Evolutionary conservation across 169 alveolate species (phyloP).

Genomic region (Cryptosporidium tyzzeri): DNA sequence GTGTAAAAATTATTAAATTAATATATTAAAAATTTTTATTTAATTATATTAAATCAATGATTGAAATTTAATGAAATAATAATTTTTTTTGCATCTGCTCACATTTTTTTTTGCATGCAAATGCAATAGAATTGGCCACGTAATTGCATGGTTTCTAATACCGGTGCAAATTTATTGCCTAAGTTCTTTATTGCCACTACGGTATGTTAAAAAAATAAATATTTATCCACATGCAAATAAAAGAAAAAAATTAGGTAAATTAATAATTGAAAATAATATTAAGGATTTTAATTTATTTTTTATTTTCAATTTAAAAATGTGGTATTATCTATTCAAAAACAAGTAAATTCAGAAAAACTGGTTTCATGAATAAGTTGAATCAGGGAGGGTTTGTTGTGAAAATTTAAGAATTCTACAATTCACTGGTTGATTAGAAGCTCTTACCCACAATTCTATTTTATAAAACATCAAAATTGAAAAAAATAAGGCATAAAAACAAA

Average conservation of each 20-base stretch:
- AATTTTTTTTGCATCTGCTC: background rate
- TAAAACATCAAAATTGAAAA: background rate
- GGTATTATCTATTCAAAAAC: background rate
- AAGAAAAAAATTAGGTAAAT: background rate
- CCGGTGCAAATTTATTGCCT: background rate
- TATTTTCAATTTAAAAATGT: background rate
- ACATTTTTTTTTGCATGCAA: constrained; percentile 11
- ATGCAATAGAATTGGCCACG: constrained; percentile 24
- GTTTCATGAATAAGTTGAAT: background rate
- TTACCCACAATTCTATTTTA: background rate
- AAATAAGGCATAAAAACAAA: background rate
- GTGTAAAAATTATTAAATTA: background rate
- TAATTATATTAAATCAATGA: background rate
- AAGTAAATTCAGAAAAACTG: background rate
- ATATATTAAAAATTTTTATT: background rate
- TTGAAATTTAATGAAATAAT: background rate
- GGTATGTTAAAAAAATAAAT: background rate
- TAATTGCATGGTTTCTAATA: constrained; percentile 3
- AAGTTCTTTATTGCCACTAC: background rate
- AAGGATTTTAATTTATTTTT: background rate
- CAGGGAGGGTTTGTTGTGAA: background rate
- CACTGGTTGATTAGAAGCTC: background rate
- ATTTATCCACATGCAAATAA: background rate
- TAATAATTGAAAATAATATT: background rate
- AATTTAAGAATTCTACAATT: no score